Evolutionary conservation across 1,284 basidiomycete genomes (phyloP).

Genomic region (Pseudozyma sp.): DNA sequence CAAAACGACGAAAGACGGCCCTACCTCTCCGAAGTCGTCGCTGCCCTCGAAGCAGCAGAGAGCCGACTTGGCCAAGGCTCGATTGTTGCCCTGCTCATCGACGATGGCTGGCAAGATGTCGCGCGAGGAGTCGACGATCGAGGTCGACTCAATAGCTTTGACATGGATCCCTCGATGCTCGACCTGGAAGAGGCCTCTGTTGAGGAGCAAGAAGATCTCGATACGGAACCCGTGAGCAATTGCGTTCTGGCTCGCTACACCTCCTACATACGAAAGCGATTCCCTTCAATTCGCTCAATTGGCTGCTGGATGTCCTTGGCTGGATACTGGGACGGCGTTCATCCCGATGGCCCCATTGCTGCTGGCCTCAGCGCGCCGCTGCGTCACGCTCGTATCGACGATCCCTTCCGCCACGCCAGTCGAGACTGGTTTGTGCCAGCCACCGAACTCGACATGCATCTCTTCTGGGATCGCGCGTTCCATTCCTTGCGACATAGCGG

Average conservation of each 20-base stretch:
- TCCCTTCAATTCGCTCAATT: constrained; percentile 33
- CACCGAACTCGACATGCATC: constrained; percentile 35
- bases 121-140: constrained; percentile 10
- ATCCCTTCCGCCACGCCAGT: constrained; percentile 67
- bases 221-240: background rate
- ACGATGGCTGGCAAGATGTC: constrained; percentile 51
- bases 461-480: constrained; percentile 61
- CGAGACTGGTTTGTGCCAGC: constrained; percentile 43
- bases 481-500: constrained; percentile 51
- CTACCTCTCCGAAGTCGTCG: constrained; percentile 31
- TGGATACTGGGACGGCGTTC: constrained; percentile 47
- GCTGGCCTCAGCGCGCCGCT: constrained; percentile 24
- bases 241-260: constrained; percentile 27
- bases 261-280: constrained; percentile 18
- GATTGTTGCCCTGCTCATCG: constrained; percentile 41
- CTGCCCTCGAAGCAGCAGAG: constrained; percentile 32
- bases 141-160: constrained; percentile 38
- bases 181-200: constrained; percentile 14
- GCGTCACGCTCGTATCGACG: constrained; percentile 14
- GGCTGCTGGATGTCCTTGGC: constrained; percentile 50
- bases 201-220: background rate
- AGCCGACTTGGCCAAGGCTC: constrained; percentile 20
- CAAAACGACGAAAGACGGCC: constrained; percentile 32
- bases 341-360: constrained; percentile 34
- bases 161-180: constrained; percentile 25